Percentiles rank a stretch among this genome's conserved stretches.
Conservation (phyloP, 169 alveolate species). For the Babesia bigemina region DNA sequence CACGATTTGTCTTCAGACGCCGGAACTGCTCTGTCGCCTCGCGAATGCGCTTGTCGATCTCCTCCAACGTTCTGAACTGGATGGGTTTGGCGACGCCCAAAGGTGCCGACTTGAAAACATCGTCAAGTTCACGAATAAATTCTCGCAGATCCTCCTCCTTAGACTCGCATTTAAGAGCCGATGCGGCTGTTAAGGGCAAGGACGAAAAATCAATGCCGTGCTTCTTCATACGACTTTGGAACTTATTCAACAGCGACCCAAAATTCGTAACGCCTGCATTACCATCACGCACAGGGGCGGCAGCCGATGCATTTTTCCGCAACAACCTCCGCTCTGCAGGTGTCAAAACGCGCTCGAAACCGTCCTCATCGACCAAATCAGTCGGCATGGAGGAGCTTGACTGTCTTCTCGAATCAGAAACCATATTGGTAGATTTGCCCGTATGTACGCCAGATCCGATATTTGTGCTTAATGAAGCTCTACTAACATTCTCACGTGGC, state of each 20-base stretch:
- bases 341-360: slow-evolving; percentile 55
- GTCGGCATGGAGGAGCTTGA: neutral
- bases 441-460: neutral
- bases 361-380: slow-evolving; percentile 44
- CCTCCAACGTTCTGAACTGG: slow-evolving; percentile 42
- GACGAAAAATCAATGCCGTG: slow-evolving; percentile 26
- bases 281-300: slow-evolving; percentile 10
- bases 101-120: slow-evolving; percentile 25
- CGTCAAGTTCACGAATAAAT: slow-evolving; percentile 32
- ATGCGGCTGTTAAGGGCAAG: slow-evolving; percentile 10
- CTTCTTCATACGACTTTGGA: slow-evolving; percentile 28
- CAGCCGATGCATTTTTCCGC: slow-evolving; percentile 30
- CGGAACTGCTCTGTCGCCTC: slow-evolving; percentile 27
- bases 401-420: neutral
- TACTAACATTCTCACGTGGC: too few species aligned
- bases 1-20: slow-evolving; percentile 39
- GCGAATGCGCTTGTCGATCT: slow-evolving; percentile 40
- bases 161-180: slow-evolving; percentile 1
- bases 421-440: neutral
- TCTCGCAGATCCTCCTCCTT: slow-evolving; percentile 35
- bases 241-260: slow-evolving; percentile 21
- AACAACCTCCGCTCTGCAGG: slow-evolving; percentile 51
- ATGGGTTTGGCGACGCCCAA: slow-evolving; percentile 26
- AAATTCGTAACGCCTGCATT: neutral
- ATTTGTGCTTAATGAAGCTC: neutral